Evolutionary conservation across 257 asterid genomes (phyloP).

Genomic region (Salvia splendens): DNA sequence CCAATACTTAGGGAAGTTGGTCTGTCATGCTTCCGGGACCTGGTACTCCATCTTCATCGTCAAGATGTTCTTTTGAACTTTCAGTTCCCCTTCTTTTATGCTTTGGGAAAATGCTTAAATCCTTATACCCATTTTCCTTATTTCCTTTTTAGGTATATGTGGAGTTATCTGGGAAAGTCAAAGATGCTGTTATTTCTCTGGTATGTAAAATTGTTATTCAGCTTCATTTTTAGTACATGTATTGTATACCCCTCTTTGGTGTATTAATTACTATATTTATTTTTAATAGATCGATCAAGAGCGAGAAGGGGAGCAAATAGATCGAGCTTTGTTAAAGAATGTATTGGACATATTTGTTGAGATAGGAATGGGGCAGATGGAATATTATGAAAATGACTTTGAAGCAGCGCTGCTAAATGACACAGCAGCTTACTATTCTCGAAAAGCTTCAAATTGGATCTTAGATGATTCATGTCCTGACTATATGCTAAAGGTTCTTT

Average conservation of each 20-base stretch:
- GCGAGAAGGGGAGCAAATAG: conserved; percentile 98
- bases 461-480: conserved; percentile 98
- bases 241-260: conserved; percentile 6
- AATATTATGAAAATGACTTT: conserved; percentile 77
- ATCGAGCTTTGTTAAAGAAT: conserved; percentile 87
- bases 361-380: conserved; percentile 96
- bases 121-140: conserved; percentile 23
- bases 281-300: conserved; percentile 80
- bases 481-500: conserved; percentile 76
- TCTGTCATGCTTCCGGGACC: conserved; percentile 84
- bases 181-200: conserved; percentile 94
- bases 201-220: conserved; percentile 43
- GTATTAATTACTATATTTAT: conserved; percentile 10
- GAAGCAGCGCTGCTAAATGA: conserved; percentile 84
- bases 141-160: conserved; percentile 68
- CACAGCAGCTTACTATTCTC: conserved; percentile 91
- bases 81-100: neutral
- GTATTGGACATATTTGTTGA: conserved; percentile 94
- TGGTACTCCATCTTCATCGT: conserved; percentile 49
- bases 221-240: conserved; percentile 14
- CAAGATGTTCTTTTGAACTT: conserved; percentile 8
- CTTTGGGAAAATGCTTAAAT: conserved; percentile 3
- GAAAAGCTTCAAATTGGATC: conserved; percentile 98
- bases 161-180: conserved; percentile 77
- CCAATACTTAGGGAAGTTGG: conserved; percentile 94